Evolutionary conservation across 108 stramenopile species (phyloP).

Genomic region (Skeletonema costatum): DNA sequence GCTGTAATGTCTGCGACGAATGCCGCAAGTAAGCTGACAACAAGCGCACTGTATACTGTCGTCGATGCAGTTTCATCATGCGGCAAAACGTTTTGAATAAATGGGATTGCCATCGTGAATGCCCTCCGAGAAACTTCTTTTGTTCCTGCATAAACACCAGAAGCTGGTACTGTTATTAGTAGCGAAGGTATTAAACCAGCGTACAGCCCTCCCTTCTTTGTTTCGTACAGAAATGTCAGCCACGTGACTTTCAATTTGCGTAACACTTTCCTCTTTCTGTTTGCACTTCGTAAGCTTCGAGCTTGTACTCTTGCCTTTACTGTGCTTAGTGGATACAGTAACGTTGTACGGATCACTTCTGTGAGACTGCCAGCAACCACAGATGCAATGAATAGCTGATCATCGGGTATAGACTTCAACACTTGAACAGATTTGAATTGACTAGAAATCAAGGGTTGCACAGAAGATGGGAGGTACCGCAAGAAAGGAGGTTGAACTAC

Average conservation of each 20-base stretch:
- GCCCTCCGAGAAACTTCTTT: conserved; percentile 71
- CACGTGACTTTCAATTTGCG: conserved; percentile 45
- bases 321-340: conserved; percentile 77
- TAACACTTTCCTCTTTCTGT: conserved; percentile 27
- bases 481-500: conserved; percentile 33
- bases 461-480: conserved; percentile 35
- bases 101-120: conserved; percentile 44
- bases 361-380: conserved; percentile 69
- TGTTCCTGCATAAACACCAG: conserved; percentile 80
- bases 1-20: conserved; percentile 74
- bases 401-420: conserved; percentile 66
- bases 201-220: conserved; percentile 70
- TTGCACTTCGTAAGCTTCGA: conserved; percentile 28
- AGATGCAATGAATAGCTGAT: conserved; percentile 68
- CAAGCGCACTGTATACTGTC: conserved; percentile 29
- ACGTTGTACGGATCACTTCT: conserved; percentile 68
- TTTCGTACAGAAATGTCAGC: conserved; percentile 47
- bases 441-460: conserved; percentile 30
- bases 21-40: conserved; percentile 46
- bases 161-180: conserved; percentile 76
- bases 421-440: conserved; percentile 50
- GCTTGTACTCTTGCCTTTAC: conserved; percentile 79
- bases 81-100: conserved; percentile 1
- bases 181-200: conserved; percentile 74
- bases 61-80: conserved; percentile 3